Percentiles rank a stretch among this genome's conserved stretches.
Conservation (phyloP, 225 moss, liverwort and hornwort genomes). For the Physcomitrellopsis africana region DNA sequence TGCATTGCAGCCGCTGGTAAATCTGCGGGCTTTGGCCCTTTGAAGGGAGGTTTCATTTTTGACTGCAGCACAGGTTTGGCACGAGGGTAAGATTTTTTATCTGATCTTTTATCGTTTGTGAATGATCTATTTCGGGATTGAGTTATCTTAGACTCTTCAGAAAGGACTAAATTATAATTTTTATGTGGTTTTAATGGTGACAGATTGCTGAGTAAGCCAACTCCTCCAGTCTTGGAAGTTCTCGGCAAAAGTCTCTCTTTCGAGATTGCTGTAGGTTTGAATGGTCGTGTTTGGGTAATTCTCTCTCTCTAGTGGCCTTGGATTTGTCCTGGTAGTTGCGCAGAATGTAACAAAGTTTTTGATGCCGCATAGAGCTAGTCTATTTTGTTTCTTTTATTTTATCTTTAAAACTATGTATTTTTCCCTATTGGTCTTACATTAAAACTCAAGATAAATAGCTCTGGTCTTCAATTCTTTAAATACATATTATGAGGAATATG, state of each 20-base stretch:
- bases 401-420: too few relatives aligned
- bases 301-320: not conserved
- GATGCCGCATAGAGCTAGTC: not conserved
- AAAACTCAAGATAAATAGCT: not conserved
- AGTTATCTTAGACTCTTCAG: not conserved
- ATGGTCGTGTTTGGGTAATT: conserved; percentile 91
- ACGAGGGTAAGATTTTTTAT: conserved; percentile 55
- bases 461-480: not conserved
- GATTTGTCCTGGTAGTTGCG: conserved; percentile 5
- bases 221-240: conserved; percentile 77
- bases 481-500: conserved; percentile 4
- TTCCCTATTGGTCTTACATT: not conserved
- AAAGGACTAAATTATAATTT: not conserved
- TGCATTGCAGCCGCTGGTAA: conserved; percentile 67
- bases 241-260: conserved; percentile 76
- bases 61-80: conserved; percentile 92
- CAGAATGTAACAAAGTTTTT: not conserved
- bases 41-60: conserved; percentile 89
- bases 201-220: conserved; percentile 79
- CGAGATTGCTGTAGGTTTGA: conserved; percentile 93
- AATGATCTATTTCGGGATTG: not conserved
- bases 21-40: conserved; percentile 84
- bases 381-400: not conserved
- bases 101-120: not conserved
- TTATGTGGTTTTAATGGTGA: conserved; percentile 19